phyloP scores from a whole-genome alignment of 73 alveolate genomes.

The Stentor coeruleus region DNA sequence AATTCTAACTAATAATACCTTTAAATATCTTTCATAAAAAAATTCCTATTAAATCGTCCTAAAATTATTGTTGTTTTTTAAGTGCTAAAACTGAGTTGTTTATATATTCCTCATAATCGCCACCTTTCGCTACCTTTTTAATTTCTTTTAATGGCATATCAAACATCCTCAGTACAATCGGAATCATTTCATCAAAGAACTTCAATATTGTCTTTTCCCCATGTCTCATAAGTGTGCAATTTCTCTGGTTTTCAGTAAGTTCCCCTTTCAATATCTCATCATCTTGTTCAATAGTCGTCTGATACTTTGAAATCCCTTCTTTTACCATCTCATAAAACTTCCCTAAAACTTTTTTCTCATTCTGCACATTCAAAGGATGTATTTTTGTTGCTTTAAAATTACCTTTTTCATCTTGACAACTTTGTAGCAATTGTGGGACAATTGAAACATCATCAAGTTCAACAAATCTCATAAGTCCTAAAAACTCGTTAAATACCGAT shows the following conservation, averaged over 20 bases:
- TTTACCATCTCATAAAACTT: slow-evolving; percentile 42
- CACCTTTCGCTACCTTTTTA: slow-evolving; percentile 7
- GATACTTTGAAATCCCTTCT: slow-evolving; percentile 51
- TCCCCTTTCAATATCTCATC: slow-evolving; percentile 41
- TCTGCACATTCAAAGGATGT: slow-evolving; percentile 51
- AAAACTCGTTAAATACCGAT: slow-evolving; percentile 30
- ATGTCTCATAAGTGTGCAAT: slow-evolving; percentile 58
- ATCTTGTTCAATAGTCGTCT: slow-evolving; percentile 57
- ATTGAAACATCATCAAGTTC: slow-evolving; percentile 30
- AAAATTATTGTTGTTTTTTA: neutral
- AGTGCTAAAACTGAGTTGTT: neutral
- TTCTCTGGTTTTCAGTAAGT: slow-evolving; percentile 63
- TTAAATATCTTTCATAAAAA: too few species aligned
- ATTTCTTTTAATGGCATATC: neutral
- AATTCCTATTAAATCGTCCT: too few species aligned
- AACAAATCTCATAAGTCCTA: slow-evolving; percentile 50
- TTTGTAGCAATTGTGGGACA: slow-evolving; percentile 24
- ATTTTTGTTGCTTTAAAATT: slow-evolving; percentile 49
- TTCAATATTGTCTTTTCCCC: slow-evolving; percentile 57
- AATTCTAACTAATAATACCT: too few species aligned
- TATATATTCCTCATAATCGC: neutral
- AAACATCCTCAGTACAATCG: neutral
- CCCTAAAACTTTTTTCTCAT: slow-evolving; percentile 61
- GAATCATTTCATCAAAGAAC: neutral
- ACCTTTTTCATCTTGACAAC: slow-evolving; percentile 26